Base-by-base conservation (phyloP, 495 filamentous ascomycete genomes). In the Schizothecium vesticola region DNA sequence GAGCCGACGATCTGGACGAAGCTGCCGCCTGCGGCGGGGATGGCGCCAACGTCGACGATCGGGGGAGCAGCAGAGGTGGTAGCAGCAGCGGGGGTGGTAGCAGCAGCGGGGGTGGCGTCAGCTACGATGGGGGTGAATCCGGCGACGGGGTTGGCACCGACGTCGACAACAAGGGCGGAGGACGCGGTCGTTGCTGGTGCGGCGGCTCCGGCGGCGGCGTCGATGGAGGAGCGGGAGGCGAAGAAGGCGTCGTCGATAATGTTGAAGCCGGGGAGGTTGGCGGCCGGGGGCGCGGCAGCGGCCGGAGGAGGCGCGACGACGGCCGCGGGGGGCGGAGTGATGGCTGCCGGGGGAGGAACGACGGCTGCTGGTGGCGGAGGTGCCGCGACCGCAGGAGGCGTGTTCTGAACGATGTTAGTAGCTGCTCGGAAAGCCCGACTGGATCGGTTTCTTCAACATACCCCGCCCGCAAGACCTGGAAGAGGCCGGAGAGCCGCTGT, bases 391-490 rank as follows among this genome's bases (percentile, higher is more conserved):
- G 23, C 21, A 59, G 23, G 26, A 16, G 23, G 58, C 28, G 26
- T 9, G 21, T 59, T 19, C 58, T 51, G 43, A 6, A 51, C 58
- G 24, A n/a, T 59, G 58, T 59, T 28, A 24, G 58, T 8, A 28
- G 58, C 12, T 25, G 58, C 11, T 59, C 23, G 11, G 19, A 24
- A 28, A 28, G n/a, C 6, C 2, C 7, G 43, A 51, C 43, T 51
- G 58, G 23, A 24, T 22, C 3, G 3, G 24, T 24, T 1, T 51
- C 43, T 51, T 51, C 19, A 51, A 51, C 23, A 33, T 73, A 73
- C 72, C 63, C 68, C 65, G 12, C 69, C 68, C 10, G 67, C 65
- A 61, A 68, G 67, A 24, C 56, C 65, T 3, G 65, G 66, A 33
- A 73, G 66, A 28, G 71, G 68, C 12, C 3, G n/a, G 12, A 73